Evolutionary conservation across 345 rosid genomes (phyloP), one percentile per base, ranked within the genome.

Genomic region (Sonneratia alba): DNA sequence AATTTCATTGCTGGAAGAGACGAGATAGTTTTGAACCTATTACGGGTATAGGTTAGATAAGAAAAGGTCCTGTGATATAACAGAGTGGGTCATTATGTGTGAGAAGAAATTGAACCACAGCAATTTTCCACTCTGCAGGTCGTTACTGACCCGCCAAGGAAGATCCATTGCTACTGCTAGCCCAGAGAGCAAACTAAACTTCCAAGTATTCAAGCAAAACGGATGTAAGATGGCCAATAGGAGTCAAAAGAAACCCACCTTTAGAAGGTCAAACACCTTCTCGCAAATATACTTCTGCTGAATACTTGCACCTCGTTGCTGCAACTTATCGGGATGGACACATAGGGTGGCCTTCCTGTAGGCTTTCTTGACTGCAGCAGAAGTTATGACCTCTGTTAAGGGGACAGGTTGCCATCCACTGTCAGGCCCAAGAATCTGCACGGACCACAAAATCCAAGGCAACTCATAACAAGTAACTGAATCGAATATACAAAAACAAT

Each of bases 351-450:
- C 99, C 86, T 92, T 92, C 84, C 97, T 85, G 79, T 95, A 95
- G 80, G 96, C 99, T 81, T 83, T 85, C 85, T 95, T 95, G 68
- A 92, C 97, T 5, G 97, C 99, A 73, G 90, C 92, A 36, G 96
- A 82, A 63, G 97, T 92, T 80, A 95, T 95, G 0, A 95, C 97
- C 79, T 92, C 99, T 22, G 97, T 95, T 73, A 95, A 77, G 0
- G 97, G 99, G 77, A 95, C 62, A n/a, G 97, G 89, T 71, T 89
- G 96, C 99, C 99, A 95, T 61, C 99, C 97, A 48, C 89, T 86
- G 64, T 88, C 97, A 14, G 91, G 75, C 37, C 96, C 97, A 15
- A 92, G 96, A 72, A 95, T 95, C 97, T 95, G 89, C 62, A 77
- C 65, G 69, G 37, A 72, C 16, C 11, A 67, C 3, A 11, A 66